Base-by-base conservation (phyloP, 441 rosid genomes). In the Gossypium trilobum region DNA sequence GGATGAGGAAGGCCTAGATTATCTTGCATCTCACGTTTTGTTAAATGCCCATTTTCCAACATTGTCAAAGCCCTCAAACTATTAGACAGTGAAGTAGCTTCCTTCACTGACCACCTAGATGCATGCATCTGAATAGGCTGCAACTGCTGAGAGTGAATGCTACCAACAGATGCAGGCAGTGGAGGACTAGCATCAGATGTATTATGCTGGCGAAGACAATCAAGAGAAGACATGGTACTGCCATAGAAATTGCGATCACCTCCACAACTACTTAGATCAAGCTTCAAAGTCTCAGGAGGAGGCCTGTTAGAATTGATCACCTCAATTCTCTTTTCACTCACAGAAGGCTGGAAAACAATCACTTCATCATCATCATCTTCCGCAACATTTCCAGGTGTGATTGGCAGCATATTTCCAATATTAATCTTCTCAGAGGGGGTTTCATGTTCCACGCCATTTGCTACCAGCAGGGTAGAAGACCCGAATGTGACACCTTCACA, bases 341-440 rank as follows among this genome's bases (percentile, higher is more conserved):
- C 87, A 56, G 33, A 0, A 0, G 99, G 99, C 87, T 89, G 88
- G 79, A 92, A 95, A 75, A 95, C 96, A 83, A 95, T 95, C 68
- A 84, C 97, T 84, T 95, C 99, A 62, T 89, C 98, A 27, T 91
- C 97, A 64, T 72, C 59, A 25, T 89, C 99, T 10, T 92, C 97
- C 73, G 82, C 94, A 66, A 81, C 94, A 73, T 78, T 20, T 23
- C 64, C 78, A 65, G 74, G 68, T 63, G 74, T 74, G 55, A 75
- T 87, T 67, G 77, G 75, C 77, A 66, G 85, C 50, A 66, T 58
- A 72, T 66, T 57, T 79, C 84, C 71, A 78, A 25, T 50, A 78
- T 73, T 56, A 76, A 10, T 62, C 76, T 82, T 72, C 54, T 75
- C 79, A 61, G 72, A 72, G 71, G 77, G 79, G 72, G 74, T 74